phyloP scores from a whole-genome alignment of 108 stramenopile species.

The Cyclotella choctawhatcheeana region DNA sequence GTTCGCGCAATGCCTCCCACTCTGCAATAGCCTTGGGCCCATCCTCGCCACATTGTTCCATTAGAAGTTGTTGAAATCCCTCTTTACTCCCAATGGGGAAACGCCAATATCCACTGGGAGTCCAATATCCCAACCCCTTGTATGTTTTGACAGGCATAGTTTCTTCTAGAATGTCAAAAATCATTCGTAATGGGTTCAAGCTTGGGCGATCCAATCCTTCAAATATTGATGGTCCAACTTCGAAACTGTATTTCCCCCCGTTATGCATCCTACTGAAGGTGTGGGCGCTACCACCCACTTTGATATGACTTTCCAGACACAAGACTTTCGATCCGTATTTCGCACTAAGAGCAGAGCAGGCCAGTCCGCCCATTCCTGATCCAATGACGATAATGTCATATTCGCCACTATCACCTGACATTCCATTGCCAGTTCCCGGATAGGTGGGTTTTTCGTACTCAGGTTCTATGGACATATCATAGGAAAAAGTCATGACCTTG shows the following conservation, averaged over 20 bases:
- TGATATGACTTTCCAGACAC: slow-evolving; percentile 88
- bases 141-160: slow-evolving; percentile 92
- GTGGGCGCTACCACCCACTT: slow-evolving; percentile 87
- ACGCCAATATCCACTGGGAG: slow-evolving; percentile 88
- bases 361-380: slow-evolving; percentile 88
- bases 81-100: slow-evolving; percentile 82
- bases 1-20: slow-evolving; percentile 80
- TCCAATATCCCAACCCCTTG: slow-evolving; percentile 90
- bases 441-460: slow-evolving; percentile 91
- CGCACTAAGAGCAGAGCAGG: slow-evolving; percentile 81
- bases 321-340: slow-evolving; percentile 85
- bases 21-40: slow-evolving; percentile 85
- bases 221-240: slow-evolving; percentile 90
- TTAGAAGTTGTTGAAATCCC: slow-evolving; percentile 73
- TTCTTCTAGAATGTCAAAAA: slow-evolving; percentile 88
- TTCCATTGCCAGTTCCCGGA: slow-evolving; percentile 89
- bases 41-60: slow-evolving; percentile 84
- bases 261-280: slow-evolving; percentile 88
- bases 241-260: slow-evolving; percentile 87
- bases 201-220: slow-evolving; percentile 86
- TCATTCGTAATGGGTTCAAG: slow-evolving; percentile 90
- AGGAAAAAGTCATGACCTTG: slow-evolving; percentile 90
- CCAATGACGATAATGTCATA: slow-evolving; percentile 92
- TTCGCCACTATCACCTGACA: slow-evolving; percentile 80
- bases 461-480: slow-evolving; percentile 89